Conservation (phyloP, 176 grass and related monocot genomes). For the Luzula sylvatica region DNA sequence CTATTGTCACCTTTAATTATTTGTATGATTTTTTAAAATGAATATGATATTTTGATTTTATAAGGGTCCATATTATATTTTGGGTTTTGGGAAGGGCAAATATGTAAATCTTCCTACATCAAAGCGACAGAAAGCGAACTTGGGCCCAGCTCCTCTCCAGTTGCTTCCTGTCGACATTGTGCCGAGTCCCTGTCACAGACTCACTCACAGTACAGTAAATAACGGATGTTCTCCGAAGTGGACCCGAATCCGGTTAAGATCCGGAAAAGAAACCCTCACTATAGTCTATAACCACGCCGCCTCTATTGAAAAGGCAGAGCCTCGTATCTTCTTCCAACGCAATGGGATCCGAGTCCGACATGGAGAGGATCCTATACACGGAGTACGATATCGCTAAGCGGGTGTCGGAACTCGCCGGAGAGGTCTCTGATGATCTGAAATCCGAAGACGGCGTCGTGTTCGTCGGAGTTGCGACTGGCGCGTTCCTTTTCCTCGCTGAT, state of each 20-base stretch:
- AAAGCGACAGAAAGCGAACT: not conserved
- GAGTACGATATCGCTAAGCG: slow-evolving; percentile 43
- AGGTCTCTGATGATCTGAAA: slow-evolving; percentile 46
- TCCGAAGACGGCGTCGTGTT: not conserved
- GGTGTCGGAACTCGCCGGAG: slow-evolving; percentile 28
- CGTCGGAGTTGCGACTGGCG: slow-evolving; percentile 63
- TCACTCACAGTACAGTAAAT: too few relatives aligned
- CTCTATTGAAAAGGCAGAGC: not conserved
- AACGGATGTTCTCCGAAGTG: too few relatives aligned
- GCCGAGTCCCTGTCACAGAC: too few relatives aligned
- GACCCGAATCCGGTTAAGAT: not conserved
- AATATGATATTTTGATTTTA: too few relatives aligned
- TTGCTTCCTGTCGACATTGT: too few relatives aligned
- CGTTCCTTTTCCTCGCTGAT: slow-evolving; percentile 76
- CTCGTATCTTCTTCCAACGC: not conserved
- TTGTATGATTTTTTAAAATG: too few relatives aligned
- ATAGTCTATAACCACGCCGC: not conserved
- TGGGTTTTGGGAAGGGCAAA: too few relatives aligned
- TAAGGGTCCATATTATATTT: too few relatives aligned
- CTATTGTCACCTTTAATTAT: too few relatives aligned
- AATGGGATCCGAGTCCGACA: slow-evolving; percentile 49
- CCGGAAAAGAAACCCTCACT: not conserved
- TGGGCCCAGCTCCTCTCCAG: not conserved
- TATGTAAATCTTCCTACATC: not conserved
- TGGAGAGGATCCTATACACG: slow-evolving; percentile 41